These are phyloP conservation scores for Debaryomyces coudertii DNA, from an alignment of 1,139 yeast species.

Conservation along the genomic window DNA sequence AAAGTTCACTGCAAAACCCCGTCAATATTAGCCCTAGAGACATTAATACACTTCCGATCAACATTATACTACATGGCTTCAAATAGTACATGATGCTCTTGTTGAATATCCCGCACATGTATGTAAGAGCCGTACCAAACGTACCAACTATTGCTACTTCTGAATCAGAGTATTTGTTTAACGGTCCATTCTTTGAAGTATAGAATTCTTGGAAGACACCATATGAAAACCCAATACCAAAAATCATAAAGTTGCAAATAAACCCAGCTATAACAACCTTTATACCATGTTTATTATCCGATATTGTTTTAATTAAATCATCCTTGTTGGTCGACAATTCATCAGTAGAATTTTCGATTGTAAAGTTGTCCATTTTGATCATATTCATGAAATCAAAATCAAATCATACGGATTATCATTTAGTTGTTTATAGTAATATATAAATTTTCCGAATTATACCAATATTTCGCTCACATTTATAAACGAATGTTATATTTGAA, in stretches of 20 bases:
- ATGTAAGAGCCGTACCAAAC: conserved; percentile 30
- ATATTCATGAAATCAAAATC: too few species aligned
- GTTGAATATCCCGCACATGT: conserved; percentile 30
- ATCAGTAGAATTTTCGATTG: background rate
- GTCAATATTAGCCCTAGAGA: conserved; percentile 31
- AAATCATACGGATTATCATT: too few species aligned
- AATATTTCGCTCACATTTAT: too few species aligned
- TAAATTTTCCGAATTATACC: too few species aligned
- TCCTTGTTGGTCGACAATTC: background rate
- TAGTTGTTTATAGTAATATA: too few species aligned
- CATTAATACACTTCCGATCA: conserved; percentile 28
- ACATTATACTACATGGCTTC: conserved; percentile 27
- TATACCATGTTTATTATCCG: conserved; percentile 13
- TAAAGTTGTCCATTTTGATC: background rate
- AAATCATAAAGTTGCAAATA: conserved; percentile 34
- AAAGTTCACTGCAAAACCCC: conserved; percentile 25
- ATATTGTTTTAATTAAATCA: background rate
- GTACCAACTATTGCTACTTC: conserved; percentile 37
- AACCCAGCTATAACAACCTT: conserved; percentile 29
- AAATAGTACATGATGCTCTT: conserved; percentile 22
- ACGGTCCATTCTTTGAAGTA: conserved; percentile 30
- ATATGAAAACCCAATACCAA: conserved; percentile 37
- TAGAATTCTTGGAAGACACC: conserved; percentile 41
- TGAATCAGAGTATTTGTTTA: conserved; percentile 24
- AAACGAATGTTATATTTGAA: too few species aligned